Evolutionary conservation across 768 basidiomycete genomes (phyloP).

Genomic region (Podaxis carcinomalis): DNA sequence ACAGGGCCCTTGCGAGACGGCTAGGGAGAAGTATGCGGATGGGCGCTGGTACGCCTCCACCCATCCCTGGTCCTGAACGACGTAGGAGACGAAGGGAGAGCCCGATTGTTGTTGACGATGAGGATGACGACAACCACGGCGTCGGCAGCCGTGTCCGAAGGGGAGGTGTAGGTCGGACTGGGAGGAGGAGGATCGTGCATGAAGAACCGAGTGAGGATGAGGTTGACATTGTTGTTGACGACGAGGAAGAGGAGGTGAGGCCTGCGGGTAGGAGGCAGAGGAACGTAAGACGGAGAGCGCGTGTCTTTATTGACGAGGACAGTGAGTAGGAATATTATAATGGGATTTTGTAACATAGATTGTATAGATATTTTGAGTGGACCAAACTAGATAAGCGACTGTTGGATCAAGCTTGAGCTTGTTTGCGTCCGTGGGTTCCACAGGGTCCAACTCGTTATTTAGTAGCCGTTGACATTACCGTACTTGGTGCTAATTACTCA

Average conservation of each 20-base stretch:
- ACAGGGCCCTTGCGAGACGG: constrained; percentile 26
- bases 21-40: constrained; percentile 11
- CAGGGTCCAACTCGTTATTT: no score
- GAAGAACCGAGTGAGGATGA: constrained; percentile 23
- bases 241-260: constrained; percentile 41
- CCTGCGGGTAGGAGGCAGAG: background rate
- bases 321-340: background rate
- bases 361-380: background rate
- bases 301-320: background rate
- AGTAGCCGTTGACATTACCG: no score
- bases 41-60: constrained; percentile 1
- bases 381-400: background rate
- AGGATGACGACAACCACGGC: background rate
- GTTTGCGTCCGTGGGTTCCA: no score
- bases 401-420: background rate
- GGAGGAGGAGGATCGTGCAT: constrained; percentile 48
- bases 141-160: background rate
- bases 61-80: background rate
- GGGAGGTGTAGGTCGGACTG: constrained; percentile 10
- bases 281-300: background rate
- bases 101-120: background rate
- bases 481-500: no score
- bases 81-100: background rate
- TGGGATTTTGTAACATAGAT: background rate
- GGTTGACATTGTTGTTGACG: constrained; percentile 15